Evolutionary conservation across 2,329 filamentous ascomycete genomes (phyloP), one percentile per base, ranked within the genome.

Genomic region (Xylaria sp.): DNA sequence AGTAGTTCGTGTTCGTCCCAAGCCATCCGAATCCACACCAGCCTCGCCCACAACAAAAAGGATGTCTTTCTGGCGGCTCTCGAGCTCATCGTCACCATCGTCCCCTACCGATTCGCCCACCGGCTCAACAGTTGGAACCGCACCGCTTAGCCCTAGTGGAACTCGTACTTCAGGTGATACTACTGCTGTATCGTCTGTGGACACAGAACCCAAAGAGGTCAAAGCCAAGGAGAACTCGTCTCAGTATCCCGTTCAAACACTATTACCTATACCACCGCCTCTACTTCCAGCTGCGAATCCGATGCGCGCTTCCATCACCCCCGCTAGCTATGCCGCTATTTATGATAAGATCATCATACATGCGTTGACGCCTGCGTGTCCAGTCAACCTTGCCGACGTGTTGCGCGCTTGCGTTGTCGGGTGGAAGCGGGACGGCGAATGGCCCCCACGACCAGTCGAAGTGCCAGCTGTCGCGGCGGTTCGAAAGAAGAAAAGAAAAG

Each of bases 361-460:
- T 75, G 88, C 86, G 45, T 87, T 96, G 71, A 93, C 93, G 2
- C 95, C 95, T 0, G 91, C 92, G 1, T 93, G 97, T 17, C 95
- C 95, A 3, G 92, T 98, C 76, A 98, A 97, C 74, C 86, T 98
- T 0, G 83, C 86, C 34, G 93, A 97, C 74, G 90, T 98, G 82
- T 89, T 93, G 24, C 87, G 89, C 9, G 89, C 93, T 12, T 92
- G 95, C 72, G 94, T 98, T 0, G 86, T 91, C 32, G 95, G 95
- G 51, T 98, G 95, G 95, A 97, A 97, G 79, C 87, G 93, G 48
- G 93, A 96, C 75, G 94, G 94, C 17, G 93, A 97, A 79, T 98
- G 95, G 95, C 94, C 95, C 4, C 93, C 92, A 1, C 88, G 88
- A 72, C 79, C 85, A 0, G 81, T 82, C 19, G 75, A 85, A 55